A percentile compares a stretch with the other conserved stretches of the same genome.
These are phyloP conservation scores for Acer campestre DNA, from an alignment of 345 rosid genomes.

Conservation along the genomic window DNA sequence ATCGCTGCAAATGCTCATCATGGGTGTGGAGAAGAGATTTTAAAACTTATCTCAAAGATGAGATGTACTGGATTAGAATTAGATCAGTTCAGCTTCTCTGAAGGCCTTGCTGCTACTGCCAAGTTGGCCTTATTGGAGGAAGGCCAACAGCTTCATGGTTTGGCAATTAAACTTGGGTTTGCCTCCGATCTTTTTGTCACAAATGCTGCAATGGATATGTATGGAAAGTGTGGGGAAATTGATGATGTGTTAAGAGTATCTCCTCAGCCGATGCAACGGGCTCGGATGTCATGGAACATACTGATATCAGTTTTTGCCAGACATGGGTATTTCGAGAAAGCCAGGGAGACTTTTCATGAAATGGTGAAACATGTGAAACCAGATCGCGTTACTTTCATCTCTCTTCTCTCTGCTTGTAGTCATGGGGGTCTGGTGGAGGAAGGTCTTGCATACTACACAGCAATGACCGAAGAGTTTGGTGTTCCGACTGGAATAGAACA, in stretches of 20 bases:
- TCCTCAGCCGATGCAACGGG: slow-evolving; percentile 45
- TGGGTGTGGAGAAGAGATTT: slow-evolving; percentile 65
- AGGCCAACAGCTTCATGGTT: slow-evolving; percentile 76
- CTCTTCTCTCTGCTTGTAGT: slow-evolving; percentile 88
- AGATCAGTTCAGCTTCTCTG: slow-evolving; percentile 80
- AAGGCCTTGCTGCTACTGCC: slow-evolving; percentile 77
- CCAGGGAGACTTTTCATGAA: slow-evolving; percentile 68
- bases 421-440: slow-evolving; percentile 84
- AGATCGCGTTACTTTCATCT: slow-evolving; percentile 82
- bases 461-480: slow-evolving; percentile 62
- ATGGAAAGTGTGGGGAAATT: slow-evolving; percentile 84
- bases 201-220: slow-evolving; percentile 86
- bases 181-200: slow-evolving; percentile 55
- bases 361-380: slow-evolving; percentile 68
- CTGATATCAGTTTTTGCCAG: slow-evolving; percentile 78
- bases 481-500: slow-evolving; percentile 62
- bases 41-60: slow-evolving; percentile 62
- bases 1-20: slow-evolving; percentile 76
- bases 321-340: slow-evolving; percentile 66
- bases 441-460: slow-evolving; percentile 65
- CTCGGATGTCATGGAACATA: slow-evolving; percentile 81
- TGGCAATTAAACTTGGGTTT: slow-evolving; percentile 67
- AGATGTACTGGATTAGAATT: slow-evolving; percentile 50
- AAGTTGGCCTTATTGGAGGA: slow-evolving; percentile 80
- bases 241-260: slow-evolving; percentile 55